These are phyloP conservation scores for Candida ponderosae DNA, from an alignment of 805 yeast species.

Conservation along the genomic window DNA sequence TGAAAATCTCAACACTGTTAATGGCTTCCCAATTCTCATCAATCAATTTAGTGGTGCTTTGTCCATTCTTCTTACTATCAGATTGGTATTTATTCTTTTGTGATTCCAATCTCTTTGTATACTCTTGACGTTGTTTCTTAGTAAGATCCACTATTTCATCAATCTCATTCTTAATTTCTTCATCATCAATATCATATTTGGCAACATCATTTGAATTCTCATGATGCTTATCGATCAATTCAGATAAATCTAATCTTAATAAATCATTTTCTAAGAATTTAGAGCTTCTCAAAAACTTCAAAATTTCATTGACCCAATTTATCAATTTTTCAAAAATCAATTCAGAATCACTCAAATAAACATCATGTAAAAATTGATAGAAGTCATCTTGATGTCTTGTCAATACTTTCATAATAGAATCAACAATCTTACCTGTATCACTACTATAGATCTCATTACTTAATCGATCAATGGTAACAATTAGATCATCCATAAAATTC, in stretches of 20 bases:
- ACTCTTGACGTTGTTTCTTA: conserved; percentile 24
- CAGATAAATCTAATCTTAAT: conserved; percentile 37
- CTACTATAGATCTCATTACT: conserved; percentile 40
- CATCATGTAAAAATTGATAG: conserved; percentile 70
- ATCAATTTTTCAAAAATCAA: conserved; percentile 66
- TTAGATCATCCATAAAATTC: conserved; percentile 59
- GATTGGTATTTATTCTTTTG: conserved; percentile 10
- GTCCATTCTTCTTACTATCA: conserved; percentile 10
- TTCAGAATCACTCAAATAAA: conserved; percentile 70
- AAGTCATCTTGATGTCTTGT: conserved; percentile 66
- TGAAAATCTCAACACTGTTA: conserved; percentile 32
- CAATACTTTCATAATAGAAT: conserved; percentile 55
- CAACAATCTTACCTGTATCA: conserved; percentile 57
- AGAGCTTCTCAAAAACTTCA: conserved; percentile 57
- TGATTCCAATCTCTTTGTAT: conserved; percentile 19
- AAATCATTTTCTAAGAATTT: conserved; percentile 28
- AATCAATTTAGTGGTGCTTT: conserved; percentile 20
- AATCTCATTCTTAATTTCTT: conserved; percentile 28
- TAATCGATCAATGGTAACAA: conserved; percentile 43
- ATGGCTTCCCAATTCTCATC: conserved; percentile 36
- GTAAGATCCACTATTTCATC: conserved; percentile 29
- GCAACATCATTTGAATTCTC: too few relatives aligned
- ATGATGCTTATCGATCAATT: conserved; percentile 19
- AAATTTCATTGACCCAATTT: conserved; percentile 63
- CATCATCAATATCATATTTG: conserved; percentile 20